Conservation (phyloP, 2,329 filamentous ascomycete genomes). For the Colletotrichum destructivum region DNA sequence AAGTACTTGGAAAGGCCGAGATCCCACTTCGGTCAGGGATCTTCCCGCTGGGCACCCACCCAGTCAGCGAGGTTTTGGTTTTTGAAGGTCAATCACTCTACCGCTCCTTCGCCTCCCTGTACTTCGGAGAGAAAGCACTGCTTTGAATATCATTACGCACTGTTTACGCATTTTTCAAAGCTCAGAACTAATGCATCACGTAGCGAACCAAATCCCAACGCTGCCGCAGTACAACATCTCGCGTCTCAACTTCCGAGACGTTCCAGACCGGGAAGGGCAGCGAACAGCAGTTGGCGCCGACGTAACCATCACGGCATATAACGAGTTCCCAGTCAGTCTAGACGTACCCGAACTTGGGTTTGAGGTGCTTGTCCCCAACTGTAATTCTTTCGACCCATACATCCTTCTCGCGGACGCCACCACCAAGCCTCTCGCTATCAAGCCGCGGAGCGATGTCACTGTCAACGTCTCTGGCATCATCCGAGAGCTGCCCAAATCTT, state of each 20-base stretch:
- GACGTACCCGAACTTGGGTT: conserved; percentile 86
- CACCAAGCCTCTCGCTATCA: conserved; percentile 77
- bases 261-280: conserved; percentile 63
- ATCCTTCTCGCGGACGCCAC: conserved; percentile 85
- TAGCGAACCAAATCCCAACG: conserved; percentile 79
- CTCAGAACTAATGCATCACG: conserved; percentile 48
- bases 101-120: conserved; percentile 72
- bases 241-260: conserved; percentile 84
- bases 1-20: conserved; percentile 80
- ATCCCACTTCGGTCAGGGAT: conserved; percentile 85
- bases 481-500: conserved; percentile 78
- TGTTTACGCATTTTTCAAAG: conserved; percentile 29
- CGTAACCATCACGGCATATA: conserved; percentile 79
- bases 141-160: conserved; percentile 44
- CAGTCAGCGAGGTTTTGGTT: conserved; percentile 79
- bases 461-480: conserved; percentile 82
- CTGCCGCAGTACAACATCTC: conserved; percentile 89
- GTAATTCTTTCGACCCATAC: conserved; percentile 77
- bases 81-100: conserved; percentile 88
- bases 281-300: conserved; percentile 83
- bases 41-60: conserved; percentile 83
- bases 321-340: conserved; percentile 84
- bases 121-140: conserved; percentile 71
- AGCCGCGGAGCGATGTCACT: conserved; percentile 76
- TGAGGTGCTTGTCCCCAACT: conserved; percentile 88